phyloP scores from a whole-genome alignment of 768 basidiomycete species.

The Macrolepiota dolichaula region DNA sequence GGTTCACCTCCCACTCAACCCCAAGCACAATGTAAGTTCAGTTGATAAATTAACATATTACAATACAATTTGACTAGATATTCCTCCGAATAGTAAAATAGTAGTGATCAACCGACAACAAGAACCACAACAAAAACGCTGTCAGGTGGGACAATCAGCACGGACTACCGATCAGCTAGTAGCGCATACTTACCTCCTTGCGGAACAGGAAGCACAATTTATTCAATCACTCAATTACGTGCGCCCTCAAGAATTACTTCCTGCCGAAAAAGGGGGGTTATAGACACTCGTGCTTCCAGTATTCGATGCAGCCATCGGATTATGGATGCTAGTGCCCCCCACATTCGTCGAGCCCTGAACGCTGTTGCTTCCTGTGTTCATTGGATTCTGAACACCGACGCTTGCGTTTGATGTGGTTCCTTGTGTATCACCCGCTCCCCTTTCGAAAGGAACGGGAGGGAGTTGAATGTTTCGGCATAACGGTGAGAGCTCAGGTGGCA shows the following conservation, averaged over 20 bases:
- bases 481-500: constrained; percentile 2
- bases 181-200: neutral
- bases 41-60: neutral
- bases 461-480: neutral
- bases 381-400: neutral
- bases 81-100: neutral
- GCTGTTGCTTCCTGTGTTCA: neutral
- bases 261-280: neutral
- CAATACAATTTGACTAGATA: neutral
- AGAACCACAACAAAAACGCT: too few relatives aligned
- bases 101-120: too few relatives aligned
- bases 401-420: neutral
- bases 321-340: neutral
- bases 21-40: neutral
- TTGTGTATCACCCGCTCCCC: neutral
- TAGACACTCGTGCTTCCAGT: neutral
- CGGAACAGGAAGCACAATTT: neutral
- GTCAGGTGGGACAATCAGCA: neutral
- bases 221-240: neutral
- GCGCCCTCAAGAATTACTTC: neutral
- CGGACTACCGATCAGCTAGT: neutral
- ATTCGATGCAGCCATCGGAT: neutral
- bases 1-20: neutral
- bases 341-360: neutral
- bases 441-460: neutral